These are phyloP conservation scores for Escovopsis sp. DNA, from an alignment of 2,329 filamentous ascomycete species.

Conservation along the genomic window DNA sequence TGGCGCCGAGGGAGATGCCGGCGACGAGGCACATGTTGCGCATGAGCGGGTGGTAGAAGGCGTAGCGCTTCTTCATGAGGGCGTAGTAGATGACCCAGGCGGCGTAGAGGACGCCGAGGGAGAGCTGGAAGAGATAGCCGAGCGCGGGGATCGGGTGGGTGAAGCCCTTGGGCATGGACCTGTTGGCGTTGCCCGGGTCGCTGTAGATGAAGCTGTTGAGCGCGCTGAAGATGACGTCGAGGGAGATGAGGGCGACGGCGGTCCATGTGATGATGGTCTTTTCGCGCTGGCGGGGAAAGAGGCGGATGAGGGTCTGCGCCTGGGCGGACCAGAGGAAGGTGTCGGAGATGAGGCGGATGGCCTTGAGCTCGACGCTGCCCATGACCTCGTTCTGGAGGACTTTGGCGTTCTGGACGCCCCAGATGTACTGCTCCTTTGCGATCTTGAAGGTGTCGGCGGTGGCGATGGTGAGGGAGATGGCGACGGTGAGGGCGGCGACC, in stretches of 20 bases:
- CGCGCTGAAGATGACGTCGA: constrained; percentile 82
- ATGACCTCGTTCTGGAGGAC: constrained; percentile 66
- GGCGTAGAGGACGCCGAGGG: constrained; percentile 74
- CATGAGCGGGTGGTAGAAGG: constrained; percentile 83
- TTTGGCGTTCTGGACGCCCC: constrained; percentile 65
- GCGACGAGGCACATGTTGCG: constrained; percentile 75
- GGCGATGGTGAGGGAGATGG: constrained; percentile 82
- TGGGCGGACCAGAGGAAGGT: constrained; percentile 96
- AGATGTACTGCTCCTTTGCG: constrained; percentile 64
- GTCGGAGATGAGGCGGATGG: constrained; percentile 85
- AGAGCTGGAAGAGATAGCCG: constrained; percentile 79
- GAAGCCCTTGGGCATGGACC: constrained; percentile 56
- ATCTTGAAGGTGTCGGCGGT: constrained; percentile 82
- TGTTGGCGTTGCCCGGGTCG: constrained; percentile 33
- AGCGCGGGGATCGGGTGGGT: constrained; percentile 81
- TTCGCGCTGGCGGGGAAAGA: constrained; percentile 92
- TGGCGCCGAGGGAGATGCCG: constrained; percentile 60
- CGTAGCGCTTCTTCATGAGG: constrained; percentile 79
- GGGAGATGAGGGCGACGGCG: constrained; percentile 79
- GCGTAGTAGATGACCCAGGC: constrained; percentile 91
- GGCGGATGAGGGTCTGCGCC: constrained; percentile 85
- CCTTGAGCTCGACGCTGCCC: constrained; percentile 69
- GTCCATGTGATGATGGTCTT: constrained; percentile 99
- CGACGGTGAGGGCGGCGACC: constrained; percentile 56
- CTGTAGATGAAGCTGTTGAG: constrained; percentile 67